Evolutionary conservation across 192 early-diverging fungal genomes (phyloP), one percentile per base, ranked within the genome.

Genomic region (Coemansia sp.): DNA sequence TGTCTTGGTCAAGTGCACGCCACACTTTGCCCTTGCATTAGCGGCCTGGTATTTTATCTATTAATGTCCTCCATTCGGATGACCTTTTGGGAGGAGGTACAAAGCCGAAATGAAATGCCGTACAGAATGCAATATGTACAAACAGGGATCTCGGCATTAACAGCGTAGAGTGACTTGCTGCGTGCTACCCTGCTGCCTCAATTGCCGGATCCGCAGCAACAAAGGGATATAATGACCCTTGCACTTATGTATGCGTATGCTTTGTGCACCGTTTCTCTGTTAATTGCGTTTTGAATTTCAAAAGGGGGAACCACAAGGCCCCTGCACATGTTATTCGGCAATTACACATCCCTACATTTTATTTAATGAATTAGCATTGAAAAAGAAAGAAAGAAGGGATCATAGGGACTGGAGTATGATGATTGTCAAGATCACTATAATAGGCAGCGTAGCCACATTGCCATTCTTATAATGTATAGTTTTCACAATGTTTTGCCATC

Each of bases 21-120:
- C 55, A 57, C 55, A 36, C 55, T 36, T 17, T 9, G 17, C 55
- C 55, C 55, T 57, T 57, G 55, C 55, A 57, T 57, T 17, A 14
- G 34, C n/a, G n/a, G 29, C 55, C 2, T 57, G 14, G 33, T 4
- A 25, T 29, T 35, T 35, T 34, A 52, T 25, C 10, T 20, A 50
- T 13, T 10, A 19, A 32, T 29, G 29, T 3, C 29, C 29, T 25
- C 29, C 14, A 14, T 17, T 57, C 33, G 32, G 23, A 36, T 57
- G 55, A 33, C 55, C 33, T 36, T 57, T 57, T 57, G 29, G 29
- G 3, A 3, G 29, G 29, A 1, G 29, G 15, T 5, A 36, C 25
- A 57, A 34, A 25, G 55, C 34, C 55, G n/a, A 35, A 35, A 35
- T 17, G 29, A n/a, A 17, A 57, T 36, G 11, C 17, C 5, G 14